A percentile compares a stretch with the other conserved stretches of the same genome.
Conservation (phyloP, 768 basidiomycete genomes). For the Mycena vitilis region DNA sequence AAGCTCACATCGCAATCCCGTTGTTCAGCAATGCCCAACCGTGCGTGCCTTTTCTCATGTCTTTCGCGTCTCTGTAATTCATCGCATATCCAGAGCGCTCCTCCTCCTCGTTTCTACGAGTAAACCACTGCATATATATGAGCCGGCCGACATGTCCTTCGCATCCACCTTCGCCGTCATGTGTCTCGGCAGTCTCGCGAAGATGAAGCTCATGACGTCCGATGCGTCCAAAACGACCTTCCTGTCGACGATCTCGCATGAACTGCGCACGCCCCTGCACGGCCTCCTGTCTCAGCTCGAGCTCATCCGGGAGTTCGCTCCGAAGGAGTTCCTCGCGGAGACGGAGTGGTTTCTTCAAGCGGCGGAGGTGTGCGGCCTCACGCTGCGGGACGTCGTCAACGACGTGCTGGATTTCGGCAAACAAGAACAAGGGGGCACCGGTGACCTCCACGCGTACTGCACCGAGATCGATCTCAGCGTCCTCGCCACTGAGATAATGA, state of each 20-base stretch:
- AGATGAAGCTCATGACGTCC: constrained; percentile 24
- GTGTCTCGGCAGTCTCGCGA: constrained; percentile 22
- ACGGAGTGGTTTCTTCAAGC: constrained; percentile 20
- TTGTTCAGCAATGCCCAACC: constrained; percentile 20
- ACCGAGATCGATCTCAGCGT: constrained; percentile 22
- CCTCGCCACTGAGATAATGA: constrained; percentile 16
- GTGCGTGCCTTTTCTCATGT: not conserved
- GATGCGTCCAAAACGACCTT: constrained; percentile 25
- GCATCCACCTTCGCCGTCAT: constrained; percentile 23
- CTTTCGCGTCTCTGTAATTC: not conserved
- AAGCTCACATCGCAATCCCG: constrained; percentile 21
- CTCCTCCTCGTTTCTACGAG: constrained; percentile 18
- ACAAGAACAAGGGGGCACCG: constrained; percentile 10
- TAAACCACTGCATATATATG: constrained; percentile 5
- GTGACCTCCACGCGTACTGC: constrained; percentile 7
- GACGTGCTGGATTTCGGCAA: constrained; percentile 26
- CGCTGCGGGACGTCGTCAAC: constrained; percentile 21
- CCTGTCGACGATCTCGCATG: constrained; percentile 19
- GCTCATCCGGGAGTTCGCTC: constrained; percentile 24
- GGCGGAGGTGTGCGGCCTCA: constrained; percentile 22
- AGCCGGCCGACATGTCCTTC: constrained; percentile 18
- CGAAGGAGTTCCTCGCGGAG: constrained; percentile 19
- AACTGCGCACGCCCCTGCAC: constrained; percentile 22
- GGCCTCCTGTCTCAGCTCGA: constrained; percentile 26
- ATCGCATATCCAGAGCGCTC: not conserved